Evolutionary conservation across 305 asterid species (phyloP), one percentile per base, ranked within the genome.

Genomic region (Plantago coronopus): DNA sequence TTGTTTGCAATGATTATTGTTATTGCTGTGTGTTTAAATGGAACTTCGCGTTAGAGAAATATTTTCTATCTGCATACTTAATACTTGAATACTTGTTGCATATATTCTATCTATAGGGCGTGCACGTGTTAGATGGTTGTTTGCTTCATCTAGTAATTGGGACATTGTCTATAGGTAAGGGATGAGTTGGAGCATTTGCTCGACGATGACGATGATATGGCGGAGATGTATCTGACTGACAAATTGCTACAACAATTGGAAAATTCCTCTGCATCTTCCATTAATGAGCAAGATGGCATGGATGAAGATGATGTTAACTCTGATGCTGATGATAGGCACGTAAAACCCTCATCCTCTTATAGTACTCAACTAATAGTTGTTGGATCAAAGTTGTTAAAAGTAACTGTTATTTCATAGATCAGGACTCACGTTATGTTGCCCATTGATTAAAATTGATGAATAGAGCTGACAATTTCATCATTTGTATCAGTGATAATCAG

Each of bases 181-280:
- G 99, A 89, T 74, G 99, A 93, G 76, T 69, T 93, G 68, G 99
- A 93, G 80, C 96, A 93, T 76, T 77, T 93, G 80, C 90, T 93
- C 11, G 97, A 93, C 27, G 96, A 89, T 56, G 96, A 93, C 49
- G 96, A 89, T 43, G 99, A 93, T 60, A 89, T 93, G 99, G 96
- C 96, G 17, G 99, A 89, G 81, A 93, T 93, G 99, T 93, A 89
- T 77, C 78, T 93, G 72, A 93, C 95, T 9, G 99, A 93, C 13
- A 93, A 89, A 77, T 82, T 83, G 62, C 81, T 76, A 72, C 87
- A 80, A 57, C 87, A 80, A 66, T 90, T 83, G 11, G 90, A 79
- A 21, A 66, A 70, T 62, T 79, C 94, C 12, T 67, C 97, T 12
- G 64, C 82, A 63, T 64, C 91, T 67, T 81, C 89, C 8, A 58